Evolutionary conservation across 2,329 filamentous ascomycete genomes (phyloP), one percentile per base, ranked within the genome.

Genomic region (Pleomassaria siparia): DNA sequence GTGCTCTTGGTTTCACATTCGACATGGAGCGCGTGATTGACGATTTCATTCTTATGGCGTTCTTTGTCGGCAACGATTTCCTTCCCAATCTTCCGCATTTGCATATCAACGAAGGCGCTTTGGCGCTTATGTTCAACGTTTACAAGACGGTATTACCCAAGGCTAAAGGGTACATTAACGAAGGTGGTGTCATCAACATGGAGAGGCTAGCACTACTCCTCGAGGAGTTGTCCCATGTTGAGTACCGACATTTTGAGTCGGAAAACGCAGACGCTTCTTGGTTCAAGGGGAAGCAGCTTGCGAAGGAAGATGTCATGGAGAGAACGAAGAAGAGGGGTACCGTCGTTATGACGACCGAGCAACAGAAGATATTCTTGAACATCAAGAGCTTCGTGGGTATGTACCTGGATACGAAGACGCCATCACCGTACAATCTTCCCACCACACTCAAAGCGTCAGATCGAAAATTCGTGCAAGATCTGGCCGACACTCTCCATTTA

Each of bases 11-110:
- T 32, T 91, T 96, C 62, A 77, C 83, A 40, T 99, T 95, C 67
- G 88, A 99, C 66, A 87, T 99, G 80, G 94, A 99, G 76, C 84
- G 88, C 55, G 85, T 99, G 65, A 97, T 99, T 74, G 94, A 99
- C 70, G 94, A 99, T 77, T 99, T 99, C 72, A 97, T 99, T 68
- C 82, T 99, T 51, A 96, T 99, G 91, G 92, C 91, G 40, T 99
- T 99, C 76, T 99, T 99, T 72, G 90, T 99, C 63, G 94, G 94
- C 68, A 99, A 99, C 73, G 94, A 99, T 81, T 99, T 99, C 76
- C 81, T 99, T 71, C 94, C 94, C 2, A 96, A 99, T 73, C 79
- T 99, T 49, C 95, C 95, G 4, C 89, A 95, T 65, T 75, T 99
- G 56, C 94, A 99, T 73, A 99, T 99, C 73, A 99, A 99, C 72